Base-by-base conservation (phyloP, 352 stramenopile species). In the Phytophthora tubulina region DNA sequence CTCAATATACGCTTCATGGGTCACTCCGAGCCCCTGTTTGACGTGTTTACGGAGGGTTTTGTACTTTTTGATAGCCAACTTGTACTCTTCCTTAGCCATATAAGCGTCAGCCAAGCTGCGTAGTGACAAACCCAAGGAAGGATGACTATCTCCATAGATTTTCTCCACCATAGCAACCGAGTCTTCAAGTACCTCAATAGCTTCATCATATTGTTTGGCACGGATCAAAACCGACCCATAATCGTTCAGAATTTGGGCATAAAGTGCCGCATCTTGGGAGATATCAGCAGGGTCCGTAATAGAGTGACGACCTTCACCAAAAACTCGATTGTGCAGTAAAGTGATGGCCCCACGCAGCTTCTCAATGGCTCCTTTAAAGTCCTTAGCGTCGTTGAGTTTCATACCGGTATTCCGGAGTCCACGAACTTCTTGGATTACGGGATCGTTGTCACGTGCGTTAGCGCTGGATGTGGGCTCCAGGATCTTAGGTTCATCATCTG, bases 71-170 rank as follows among this genome's bases (percentile, higher is more conserved):
- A 94, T 86, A 4, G 87, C 89, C 41, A 86, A 72, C n/a, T 82
- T 69, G 76, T 85, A 91, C 63, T 94, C 56, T 35, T 94, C 80
- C 60, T 94, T 88, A 27, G 80, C 85, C 70, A 95, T 84, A 33
- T 94, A 90, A 0, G 89, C 89, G n/a, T 96, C 88, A 2, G 83
- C 89, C 44, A 96, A 80, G 58, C 84, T 94, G 33, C 86, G 83
- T 33, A 94, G 78, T 13, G 86, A 87, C 9, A 96, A 71, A 2
- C 88, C 88, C 1, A 93, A 81, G 41, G 87, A 93, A 66, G 89
- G 89, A 52, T 96, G 89, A 65, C 85, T 94, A 46, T 91, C 76
- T 3, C 86, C 89, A 56, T 91, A 94, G 48, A 96, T 85, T 52
- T 87, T 85, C 70, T 89, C 73, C 56, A 85, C 85, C 76, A 95